Percentiles rank a stretch among this genome's conserved stretches.
Conservation (phyloP, 116 monocot genomes). For the Iris pallida region DNA sequence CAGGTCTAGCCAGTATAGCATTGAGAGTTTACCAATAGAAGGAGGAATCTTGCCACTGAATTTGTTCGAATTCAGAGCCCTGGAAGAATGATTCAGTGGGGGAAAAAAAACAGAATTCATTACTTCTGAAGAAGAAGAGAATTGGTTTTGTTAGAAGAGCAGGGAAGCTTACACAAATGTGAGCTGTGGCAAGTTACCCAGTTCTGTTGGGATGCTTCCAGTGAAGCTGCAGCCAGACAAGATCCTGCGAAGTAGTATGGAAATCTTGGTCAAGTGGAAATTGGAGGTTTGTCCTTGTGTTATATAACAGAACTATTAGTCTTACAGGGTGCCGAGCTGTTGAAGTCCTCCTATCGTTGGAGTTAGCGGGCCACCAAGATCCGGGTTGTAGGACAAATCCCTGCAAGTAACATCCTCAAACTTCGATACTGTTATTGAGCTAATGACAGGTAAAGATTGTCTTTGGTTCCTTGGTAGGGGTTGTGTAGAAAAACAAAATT, state of each 20-base stretch:
- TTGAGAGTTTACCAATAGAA: constrained; percentile 17
- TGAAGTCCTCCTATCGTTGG: no score
- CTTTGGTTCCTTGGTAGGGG: no score
- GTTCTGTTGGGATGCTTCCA: constrained; percentile 29
- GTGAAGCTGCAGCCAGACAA: constrained; percentile 36
- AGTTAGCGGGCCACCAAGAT: no score
- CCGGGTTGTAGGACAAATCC: no score
- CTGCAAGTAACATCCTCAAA: no score
- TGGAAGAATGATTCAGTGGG: not conserved
- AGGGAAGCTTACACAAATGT: constrained; percentile 30
- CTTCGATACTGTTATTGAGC: no score
- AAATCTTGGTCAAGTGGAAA: not conserved
- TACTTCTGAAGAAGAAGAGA: not conserved
- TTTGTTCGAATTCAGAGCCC: constrained; percentile 40
- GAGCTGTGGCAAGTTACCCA: constrained; percentile 22
- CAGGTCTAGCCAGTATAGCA: constrained; percentile 20
- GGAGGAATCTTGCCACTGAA: constrained; percentile 29
- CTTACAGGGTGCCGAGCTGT: no score
- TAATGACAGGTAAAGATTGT: no score
- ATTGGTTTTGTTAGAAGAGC: not conserved
- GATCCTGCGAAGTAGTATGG: constrained; percentile 19
- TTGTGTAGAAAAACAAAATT: no score
- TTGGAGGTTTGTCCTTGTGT: no score
- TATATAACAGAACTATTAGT: no score
- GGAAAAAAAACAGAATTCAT: not conserved